A percentile compares a stretch with the other conserved stretches of the same genome.
Conservation (phyloP, 345 rosid genomes). For the Theobroma cacao region DNA sequence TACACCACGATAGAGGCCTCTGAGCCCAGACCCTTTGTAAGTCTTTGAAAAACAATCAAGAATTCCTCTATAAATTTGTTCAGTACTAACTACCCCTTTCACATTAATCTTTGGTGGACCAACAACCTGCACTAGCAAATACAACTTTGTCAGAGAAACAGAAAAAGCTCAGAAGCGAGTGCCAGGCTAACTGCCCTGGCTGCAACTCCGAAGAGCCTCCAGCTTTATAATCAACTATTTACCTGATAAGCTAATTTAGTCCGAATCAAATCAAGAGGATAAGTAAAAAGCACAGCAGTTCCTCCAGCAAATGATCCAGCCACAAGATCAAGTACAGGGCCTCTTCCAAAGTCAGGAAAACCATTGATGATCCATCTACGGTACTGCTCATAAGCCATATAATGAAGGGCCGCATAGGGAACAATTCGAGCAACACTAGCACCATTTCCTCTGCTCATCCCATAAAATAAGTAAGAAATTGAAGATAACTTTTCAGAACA, state of each 20-base stretch:
- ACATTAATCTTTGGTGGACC: slow-evolving; percentile 45
- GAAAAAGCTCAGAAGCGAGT: not conserved
- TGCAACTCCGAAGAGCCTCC: not conserved
- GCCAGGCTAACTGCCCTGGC: not conserved
- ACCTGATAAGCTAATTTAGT: slow-evolving; percentile 96
- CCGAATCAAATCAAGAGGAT: slow-evolving; percentile 86
- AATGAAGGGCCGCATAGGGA: slow-evolving; percentile 95
- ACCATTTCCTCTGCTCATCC: slow-evolving; percentile 71
- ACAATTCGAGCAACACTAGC: slow-evolving; percentile 93
- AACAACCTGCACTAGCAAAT: slow-evolving; percentile 54
- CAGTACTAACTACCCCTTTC: slow-evolving; percentile 33
- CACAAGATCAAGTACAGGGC: slow-evolving; percentile 86
- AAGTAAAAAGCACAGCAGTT: slow-evolving; percentile 87
- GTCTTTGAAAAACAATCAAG: slow-evolving; percentile 80
- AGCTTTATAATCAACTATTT: slow-evolving; percentile 4
- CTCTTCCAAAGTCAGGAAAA: slow-evolving; percentile 63
- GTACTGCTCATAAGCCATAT: slow-evolving; percentile 90
- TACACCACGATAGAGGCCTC: slow-evolving; percentile 92
- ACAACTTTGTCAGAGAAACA: slow-evolving; percentile 15
- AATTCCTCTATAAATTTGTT: slow-evolving; percentile 66
- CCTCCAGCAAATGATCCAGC: slow-evolving; percentile 95
- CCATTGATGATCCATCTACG: slow-evolving; percentile 79
- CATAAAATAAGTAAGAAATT: slow-evolving; percentile 12
- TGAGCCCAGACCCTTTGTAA: slow-evolving; percentile 59
- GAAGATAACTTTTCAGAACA: not conserved